A percentile compares a stretch with the other conserved stretches of the same genome.
Evolutionary conservation across 2,329 filamentous ascomycete species (phyloP).

Genomic region (Fusarium coffeatum): DNA sequence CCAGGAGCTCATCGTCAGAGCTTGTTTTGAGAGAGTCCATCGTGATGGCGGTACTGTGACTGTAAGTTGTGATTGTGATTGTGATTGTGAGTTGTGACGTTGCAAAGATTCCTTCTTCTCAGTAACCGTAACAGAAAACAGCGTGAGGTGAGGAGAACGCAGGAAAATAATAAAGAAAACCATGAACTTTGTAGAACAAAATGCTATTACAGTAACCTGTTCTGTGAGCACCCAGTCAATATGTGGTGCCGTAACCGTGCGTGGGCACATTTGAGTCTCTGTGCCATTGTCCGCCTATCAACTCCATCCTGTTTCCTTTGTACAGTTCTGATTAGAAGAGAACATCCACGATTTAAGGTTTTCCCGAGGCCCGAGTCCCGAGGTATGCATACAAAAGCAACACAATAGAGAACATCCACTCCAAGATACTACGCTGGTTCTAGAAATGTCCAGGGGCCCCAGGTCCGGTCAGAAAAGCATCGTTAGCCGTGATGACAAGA

Average conservation of each 20-base stretch:
- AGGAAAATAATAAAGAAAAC: not conserved
- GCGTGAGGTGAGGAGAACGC: not conserved
- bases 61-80: not conserved
- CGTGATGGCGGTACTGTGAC: not conserved
- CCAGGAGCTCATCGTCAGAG: not conserved
- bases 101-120: not conserved
- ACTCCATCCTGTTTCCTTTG: not conserved
- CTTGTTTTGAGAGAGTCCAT: not conserved
- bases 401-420: not conserved
- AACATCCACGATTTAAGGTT: not conserved
- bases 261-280: not conserved
- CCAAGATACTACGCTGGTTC: not conserved
- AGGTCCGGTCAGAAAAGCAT: no score
- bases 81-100: not conserved
- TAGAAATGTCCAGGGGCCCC: no score
- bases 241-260: not conserved
- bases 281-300: not conserved
- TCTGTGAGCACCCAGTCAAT: not conserved
- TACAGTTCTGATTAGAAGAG: not conserved
- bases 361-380: no score
- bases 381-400: no score
- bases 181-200: not conserved
- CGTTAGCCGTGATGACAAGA: no score
- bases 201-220: not conserved
- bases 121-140: not conserved